phyloP scores from a whole-genome alignment of 2,329 filamentous ascomycete species.

The Sporothrix curviconia region DNA sequence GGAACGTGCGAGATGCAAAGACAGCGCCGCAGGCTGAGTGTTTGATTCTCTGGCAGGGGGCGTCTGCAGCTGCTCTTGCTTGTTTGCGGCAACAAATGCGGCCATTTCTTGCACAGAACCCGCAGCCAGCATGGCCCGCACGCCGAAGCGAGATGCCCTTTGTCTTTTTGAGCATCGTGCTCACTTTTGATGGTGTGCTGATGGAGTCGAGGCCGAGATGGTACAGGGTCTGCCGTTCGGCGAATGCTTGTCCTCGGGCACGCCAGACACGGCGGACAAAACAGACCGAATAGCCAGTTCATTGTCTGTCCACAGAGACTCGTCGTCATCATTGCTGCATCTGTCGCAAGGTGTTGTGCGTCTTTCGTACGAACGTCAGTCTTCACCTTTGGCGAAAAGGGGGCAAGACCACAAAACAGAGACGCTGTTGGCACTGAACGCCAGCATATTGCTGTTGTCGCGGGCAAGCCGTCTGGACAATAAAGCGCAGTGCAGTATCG shows the following conservation, averaged over 20 bases:
- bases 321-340: too few species aligned
- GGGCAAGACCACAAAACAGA: conserved; percentile 60
- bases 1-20: neutral
- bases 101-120: conserved; percentile 61
- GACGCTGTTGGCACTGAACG: conserved; percentile 44
- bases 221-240: conserved; percentile 58
- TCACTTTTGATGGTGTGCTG: conserved; percentile 79
- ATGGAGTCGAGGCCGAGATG: conserved; percentile 88
- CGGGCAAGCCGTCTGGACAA: conserved; percentile 40
- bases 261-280: conserved; percentile 53
- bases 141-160: conserved; percentile 54
- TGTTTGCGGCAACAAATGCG: neutral
- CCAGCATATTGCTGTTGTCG: conserved; percentile 35
- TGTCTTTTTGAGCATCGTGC: conserved; percentile 57
- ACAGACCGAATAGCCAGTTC: conserved; percentile 39
- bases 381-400: conserved; percentile 28
- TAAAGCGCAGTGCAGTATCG: conserved; percentile 49
- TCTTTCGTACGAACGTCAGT: neutral
- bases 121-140: conserved; percentile 64
- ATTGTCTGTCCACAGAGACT: conserved; percentile 33
- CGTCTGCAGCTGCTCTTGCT: neutral
- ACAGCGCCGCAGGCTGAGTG: neutral
- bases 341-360: neutral
- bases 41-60: too few species aligned
- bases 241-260: conserved; percentile 51